phyloP scores from a whole-genome alignment of 1,284 basidiomycete genomes.

The Takashimella tepidaria region DNA sequence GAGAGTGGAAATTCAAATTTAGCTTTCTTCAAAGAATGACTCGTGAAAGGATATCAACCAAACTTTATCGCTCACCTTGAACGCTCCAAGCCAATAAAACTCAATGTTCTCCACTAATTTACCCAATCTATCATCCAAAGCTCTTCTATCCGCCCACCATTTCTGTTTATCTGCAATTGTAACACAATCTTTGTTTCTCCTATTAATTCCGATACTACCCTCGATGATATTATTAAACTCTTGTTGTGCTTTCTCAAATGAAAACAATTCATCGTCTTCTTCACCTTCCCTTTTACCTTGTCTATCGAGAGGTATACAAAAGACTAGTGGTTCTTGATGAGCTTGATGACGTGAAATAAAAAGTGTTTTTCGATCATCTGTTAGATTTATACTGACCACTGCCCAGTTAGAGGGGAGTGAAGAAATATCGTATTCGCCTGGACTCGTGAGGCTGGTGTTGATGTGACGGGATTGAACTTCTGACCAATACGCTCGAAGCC shows the following conservation, averaged over 20 bases:
- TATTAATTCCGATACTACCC: slow-evolving; percentile 53
- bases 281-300: slow-evolving; percentile 73
- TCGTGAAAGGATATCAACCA: no score
- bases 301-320: slow-evolving; percentile 75
- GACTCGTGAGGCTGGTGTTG: slow-evolving; percentile 44
- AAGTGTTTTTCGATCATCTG: slow-evolving; percentile 74
- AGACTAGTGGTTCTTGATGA: slow-evolving; percentile 63
- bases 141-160: slow-evolving; percentile 81
- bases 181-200: slow-evolving; percentile 47
- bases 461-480: slow-evolving; percentile 55
- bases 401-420: slow-evolving; percentile 76
- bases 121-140: slow-evolving; percentile 70
- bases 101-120: slow-evolving; percentile 80
- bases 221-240: slow-evolving; percentile 76
- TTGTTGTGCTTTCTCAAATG: slow-evolving; percentile 65
- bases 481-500: slow-evolving; percentile 27
- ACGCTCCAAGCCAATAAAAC: slow-evolving; percentile 93
- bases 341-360: slow-evolving; percentile 75
- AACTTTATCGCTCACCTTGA: slow-evolving; percentile 75
- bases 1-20: slow-evolving; percentile 4
- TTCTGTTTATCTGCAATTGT: slow-evolving; percentile 15
- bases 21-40: not conserved
- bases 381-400: slow-evolving; percentile 75
- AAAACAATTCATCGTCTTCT: slow-evolving; percentile 66
- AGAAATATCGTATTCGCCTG: slow-evolving; percentile 31